A percentile compares a stretch with the other conserved stretches of the same genome.
Evolutionary conservation across 2,329 filamentous ascomycete species (phyloP).

Genomic region (Aspergillus sp.): DNA sequence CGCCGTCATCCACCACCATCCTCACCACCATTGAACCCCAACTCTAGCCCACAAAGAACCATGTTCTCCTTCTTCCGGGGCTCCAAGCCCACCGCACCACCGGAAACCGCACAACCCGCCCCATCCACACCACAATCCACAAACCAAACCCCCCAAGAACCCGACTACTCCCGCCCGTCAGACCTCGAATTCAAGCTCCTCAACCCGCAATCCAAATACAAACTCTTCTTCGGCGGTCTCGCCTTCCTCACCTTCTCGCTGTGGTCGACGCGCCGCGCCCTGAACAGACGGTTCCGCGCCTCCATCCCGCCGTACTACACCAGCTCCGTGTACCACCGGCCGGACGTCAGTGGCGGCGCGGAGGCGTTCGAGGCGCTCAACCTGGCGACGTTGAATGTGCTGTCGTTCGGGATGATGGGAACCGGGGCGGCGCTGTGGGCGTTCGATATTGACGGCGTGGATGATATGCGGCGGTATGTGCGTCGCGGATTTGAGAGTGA

Average conservation of each 20-base stretch:
- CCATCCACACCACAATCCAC: background rate
- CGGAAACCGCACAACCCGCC: background rate
- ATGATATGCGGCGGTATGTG: slow-evolving; percentile 62
- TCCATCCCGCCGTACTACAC: slow-evolving; percentile 69
- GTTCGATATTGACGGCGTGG: slow-evolving; percentile 69
- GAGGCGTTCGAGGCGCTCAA: slow-evolving; percentile 82
- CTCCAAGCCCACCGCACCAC: background rate
- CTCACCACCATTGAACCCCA: background rate
- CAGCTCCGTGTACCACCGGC: slow-evolving; percentile 44
- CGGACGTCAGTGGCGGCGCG: slow-evolving; percentile 58
- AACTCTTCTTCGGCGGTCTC: slow-evolving; percentile 70
- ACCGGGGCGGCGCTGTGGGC: slow-evolving; percentile 72
- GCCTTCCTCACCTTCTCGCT: slow-evolving; percentile 72
- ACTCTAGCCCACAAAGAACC: background rate
- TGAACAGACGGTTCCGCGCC: slow-evolving; percentile 60
- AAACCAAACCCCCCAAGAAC: too few relatives aligned
- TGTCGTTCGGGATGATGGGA: slow-evolving; percentile 70
- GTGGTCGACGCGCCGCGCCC: slow-evolving; percentile 67
- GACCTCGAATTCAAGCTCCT: background rate
- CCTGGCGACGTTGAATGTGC: slow-evolving; percentile 81
- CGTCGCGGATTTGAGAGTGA: slow-evolving; percentile 52
- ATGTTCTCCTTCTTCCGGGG: background rate
- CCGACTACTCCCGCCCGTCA: background rate
- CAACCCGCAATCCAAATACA: slow-evolving; percentile 18
- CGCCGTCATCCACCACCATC: background rate